Conservation (phyloP, 441 rosid species). For the Gossypium schwendimanii region DNA sequence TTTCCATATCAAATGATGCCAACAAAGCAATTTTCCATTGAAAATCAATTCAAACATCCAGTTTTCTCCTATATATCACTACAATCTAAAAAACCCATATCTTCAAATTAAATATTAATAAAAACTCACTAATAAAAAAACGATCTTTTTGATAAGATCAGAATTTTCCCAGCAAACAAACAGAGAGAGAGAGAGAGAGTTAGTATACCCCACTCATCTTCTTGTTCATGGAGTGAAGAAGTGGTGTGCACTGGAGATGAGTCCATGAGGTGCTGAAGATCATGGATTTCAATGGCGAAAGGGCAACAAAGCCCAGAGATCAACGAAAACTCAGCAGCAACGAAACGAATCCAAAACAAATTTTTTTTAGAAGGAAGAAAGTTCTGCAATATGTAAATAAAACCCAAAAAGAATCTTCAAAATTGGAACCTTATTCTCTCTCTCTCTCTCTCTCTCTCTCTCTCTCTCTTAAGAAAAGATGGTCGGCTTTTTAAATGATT, state of each 20-base stretch:
- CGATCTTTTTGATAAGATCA: not conserved
- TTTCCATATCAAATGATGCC: not conserved
- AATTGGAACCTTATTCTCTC: not conserved
- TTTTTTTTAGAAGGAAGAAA: not conserved
- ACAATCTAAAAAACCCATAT: slow-evolving; percentile 1
- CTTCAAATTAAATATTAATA: not conserved
- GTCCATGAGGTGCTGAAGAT: slow-evolving; percentile 69
- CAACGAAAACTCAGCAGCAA: slow-evolving; percentile 5
- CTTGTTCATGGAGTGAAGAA: slow-evolving; percentile 40
- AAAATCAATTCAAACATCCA: not conserved
- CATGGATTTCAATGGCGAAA: slow-evolving; percentile 53
- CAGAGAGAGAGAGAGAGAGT: not conserved
- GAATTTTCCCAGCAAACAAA: slow-evolving; percentile 10
- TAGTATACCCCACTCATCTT: slow-evolving; percentile 75
- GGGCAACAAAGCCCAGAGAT: slow-evolving; percentile 48
- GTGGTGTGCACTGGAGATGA: slow-evolving; percentile 39
- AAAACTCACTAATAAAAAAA: slow-evolving; percentile 6
- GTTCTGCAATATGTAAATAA: not conserved
- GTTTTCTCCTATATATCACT: not conserved
- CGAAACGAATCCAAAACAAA: not conserved
- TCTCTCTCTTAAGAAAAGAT: too few relatives aligned
- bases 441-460: too few relatives aligned
- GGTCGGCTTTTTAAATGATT: not conserved
- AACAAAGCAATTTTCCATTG: not conserved
- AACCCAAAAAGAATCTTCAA: slow-evolving; percentile 4